Percentiles rank a stretch among this genome's conserved stretches.
Conservation (phyloP, 306 rosid genomes). For the Sindora glabra region DNA sequence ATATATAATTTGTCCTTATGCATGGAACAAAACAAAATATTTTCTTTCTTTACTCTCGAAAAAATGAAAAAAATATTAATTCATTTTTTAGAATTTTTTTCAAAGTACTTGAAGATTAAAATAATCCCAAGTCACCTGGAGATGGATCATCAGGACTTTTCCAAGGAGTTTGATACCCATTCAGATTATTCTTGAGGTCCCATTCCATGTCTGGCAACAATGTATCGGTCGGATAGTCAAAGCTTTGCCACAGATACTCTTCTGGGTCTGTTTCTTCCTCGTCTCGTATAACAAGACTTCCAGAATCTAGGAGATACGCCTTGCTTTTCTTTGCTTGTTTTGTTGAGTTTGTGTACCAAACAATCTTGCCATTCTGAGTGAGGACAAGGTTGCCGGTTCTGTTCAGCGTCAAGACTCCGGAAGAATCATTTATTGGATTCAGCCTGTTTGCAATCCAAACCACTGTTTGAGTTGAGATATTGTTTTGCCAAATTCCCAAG, state of each 20-base stretch:
- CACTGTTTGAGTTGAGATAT: slow-evolving; percentile 2
- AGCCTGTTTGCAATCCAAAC: slow-evolving; percentile 21
- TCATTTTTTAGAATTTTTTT: too few species aligned
- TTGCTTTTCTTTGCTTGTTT: not conserved
- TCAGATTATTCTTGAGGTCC: not conserved
- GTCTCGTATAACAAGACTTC: too few species aligned
- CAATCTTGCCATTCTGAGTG: not conserved
- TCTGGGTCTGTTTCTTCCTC: too few species aligned
- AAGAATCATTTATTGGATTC: slow-evolving; percentile 3
- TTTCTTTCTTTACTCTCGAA: too few species aligned
- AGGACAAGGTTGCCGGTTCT: not conserved
- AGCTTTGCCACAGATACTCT: slow-evolving; percentile 6
- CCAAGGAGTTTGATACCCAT: not conserved
- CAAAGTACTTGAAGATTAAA: too few species aligned
- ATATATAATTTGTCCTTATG: too few species aligned
- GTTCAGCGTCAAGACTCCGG: slow-evolving; percentile 8
- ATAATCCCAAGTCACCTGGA: not conserved
- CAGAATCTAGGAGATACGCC: too few species aligned
- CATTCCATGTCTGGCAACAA: slow-evolving; percentile 1
- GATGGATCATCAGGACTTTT: slow-evolving; percentile 8
- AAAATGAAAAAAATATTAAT: too few species aligned
- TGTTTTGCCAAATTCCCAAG: slow-evolving; percentile 23
- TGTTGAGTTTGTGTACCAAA: slow-evolving; percentile 14
- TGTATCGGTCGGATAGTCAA: not conserved
- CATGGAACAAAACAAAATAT: too few species aligned